Evolutionary conservation across 768 basidiomycete genomes (phyloP).

Genomic region (Leucocoprinus leucothites): DNA sequence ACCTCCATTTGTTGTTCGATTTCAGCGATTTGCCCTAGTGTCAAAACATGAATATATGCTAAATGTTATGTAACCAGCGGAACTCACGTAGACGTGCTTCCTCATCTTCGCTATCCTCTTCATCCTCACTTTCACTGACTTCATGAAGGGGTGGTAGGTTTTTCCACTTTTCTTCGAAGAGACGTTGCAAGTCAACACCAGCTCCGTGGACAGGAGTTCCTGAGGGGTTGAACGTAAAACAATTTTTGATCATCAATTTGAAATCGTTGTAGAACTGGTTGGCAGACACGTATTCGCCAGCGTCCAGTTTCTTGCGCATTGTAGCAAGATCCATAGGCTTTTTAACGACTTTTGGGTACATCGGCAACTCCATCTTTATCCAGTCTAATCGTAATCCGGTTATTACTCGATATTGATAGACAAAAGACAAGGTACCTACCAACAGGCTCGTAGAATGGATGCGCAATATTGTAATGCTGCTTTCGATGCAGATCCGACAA

Average conservation of each 20-base stretch:
- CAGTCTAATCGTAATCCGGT: slow-evolving; percentile 51
- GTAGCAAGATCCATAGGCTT: slow-evolving; percentile 94
- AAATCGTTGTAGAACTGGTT: slow-evolving; percentile 87
- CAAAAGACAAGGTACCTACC: slow-evolving; percentile 48
- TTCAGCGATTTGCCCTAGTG: slow-evolving; percentile 62
- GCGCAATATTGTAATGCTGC: slow-evolving; percentile 67
- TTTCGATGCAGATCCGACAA: slow-evolving; percentile 76
- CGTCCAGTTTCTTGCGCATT: slow-evolving; percentile 83
- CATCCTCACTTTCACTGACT: slow-evolving; percentile 60
- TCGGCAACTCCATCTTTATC: slow-evolving; percentile 73
- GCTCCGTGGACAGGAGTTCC: slow-evolving; percentile 85
- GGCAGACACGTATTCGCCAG: slow-evolving; percentile 71
- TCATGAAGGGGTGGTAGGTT: slow-evolving; percentile 61
- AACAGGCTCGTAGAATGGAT: slow-evolving; percentile 92
- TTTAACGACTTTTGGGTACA: slow-evolving; percentile 86
- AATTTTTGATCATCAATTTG: slow-evolving; percentile 93
- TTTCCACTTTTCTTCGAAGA: slow-evolving; percentile 94
- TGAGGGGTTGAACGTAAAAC: slow-evolving; percentile 86
- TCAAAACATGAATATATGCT: slow-evolving; percentile 18
- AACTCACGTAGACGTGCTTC: slow-evolving; percentile 68
- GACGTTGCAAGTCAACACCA: slow-evolving; percentile 76
- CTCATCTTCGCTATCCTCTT: slow-evolving; percentile 54
- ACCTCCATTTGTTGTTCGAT: slow-evolving; percentile 84
- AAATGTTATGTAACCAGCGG: slow-evolving; percentile 11
- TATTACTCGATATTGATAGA: slow-evolving; percentile 3